Conservation (phyloP, 192 early-diverging fungal genomes). For the Backusella circina region DNA sequence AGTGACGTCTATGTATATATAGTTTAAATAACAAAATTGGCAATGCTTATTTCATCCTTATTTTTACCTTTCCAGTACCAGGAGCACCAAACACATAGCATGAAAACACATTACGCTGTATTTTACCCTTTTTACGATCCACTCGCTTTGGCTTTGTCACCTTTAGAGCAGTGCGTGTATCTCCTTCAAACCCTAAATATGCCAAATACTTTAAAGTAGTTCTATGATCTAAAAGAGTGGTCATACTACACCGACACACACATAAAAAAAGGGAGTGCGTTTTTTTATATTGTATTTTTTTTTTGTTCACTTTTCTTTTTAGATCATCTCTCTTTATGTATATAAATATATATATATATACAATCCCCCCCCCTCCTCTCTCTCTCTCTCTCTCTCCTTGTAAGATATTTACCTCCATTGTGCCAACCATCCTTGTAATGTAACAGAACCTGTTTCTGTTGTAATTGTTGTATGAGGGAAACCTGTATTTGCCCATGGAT, state of each 20-base stretch:
- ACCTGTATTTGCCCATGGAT: constrained; percentile 87
- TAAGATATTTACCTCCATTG: constrained; percentile 95
- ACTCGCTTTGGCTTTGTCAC: constrained; percentile 65
- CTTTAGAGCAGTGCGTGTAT: constrained; percentile 85
- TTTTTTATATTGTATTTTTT: not conserved
- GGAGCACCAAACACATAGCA: constrained; percentile 95
- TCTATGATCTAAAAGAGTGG: constrained; percentile 86
- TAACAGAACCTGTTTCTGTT: constrained; percentile 84
- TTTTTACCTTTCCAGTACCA: constrained; percentile 82
- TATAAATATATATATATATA: too few relatives aligned
- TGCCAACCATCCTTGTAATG: constrained; percentile 95
- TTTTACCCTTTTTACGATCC: constrained; percentile 76
- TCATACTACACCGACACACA: constrained; percentile 68
- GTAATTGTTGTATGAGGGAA: constrained; percentile 92
- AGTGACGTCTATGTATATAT: constrained; percentile 57
- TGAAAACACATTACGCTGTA: constrained; percentile 87
- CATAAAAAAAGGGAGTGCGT: not conserved
- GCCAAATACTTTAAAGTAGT: constrained; percentile 92
- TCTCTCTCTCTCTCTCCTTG: not conserved
- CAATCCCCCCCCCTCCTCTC: not conserved
- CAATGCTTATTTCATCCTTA: too few relatives aligned
- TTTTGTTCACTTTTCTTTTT: not conserved
- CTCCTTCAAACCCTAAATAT: constrained; percentile 93
- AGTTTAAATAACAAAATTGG: too few relatives aligned
- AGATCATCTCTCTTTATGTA: not conserved